phyloP scores from a whole-genome alignment of 495 filamentous ascomycete genomes.

The Trichoderma parareesei region DNA sequence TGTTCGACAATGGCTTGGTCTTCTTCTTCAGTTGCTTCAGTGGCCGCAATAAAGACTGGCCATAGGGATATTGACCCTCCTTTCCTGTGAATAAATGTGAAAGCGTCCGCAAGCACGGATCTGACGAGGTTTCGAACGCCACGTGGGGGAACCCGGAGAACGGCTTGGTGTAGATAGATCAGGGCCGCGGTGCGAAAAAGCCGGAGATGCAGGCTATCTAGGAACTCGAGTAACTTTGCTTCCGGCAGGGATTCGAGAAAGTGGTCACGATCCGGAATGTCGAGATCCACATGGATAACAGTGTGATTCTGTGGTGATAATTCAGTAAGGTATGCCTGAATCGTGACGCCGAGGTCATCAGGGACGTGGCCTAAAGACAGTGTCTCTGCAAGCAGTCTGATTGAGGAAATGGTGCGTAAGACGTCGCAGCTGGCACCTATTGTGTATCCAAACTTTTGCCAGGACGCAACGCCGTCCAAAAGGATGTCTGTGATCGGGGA shows the following conservation, averaged over 20 bases:
- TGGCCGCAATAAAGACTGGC: constrained; percentile 1
- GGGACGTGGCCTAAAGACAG: not conserved
- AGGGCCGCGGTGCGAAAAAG: not conserved
- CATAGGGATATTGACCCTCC: not conserved
- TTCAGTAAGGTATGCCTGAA: not conserved
- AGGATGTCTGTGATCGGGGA: not conserved
- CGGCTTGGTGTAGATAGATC: not conserved
- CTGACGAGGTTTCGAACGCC: not conserved
- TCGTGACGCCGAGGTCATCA: not conserved
- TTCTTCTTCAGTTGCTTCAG: not conserved
- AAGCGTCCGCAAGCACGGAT: not conserved
- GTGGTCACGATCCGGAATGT: not conserved
- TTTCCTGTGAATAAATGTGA: not conserved
- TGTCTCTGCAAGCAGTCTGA: not conserved
- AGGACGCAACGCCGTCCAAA: not conserved
- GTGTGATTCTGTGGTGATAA: not conserved
- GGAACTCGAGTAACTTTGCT: not conserved
- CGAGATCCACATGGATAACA: not conserved
- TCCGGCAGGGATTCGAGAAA: not conserved
- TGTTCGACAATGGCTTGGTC: not conserved
- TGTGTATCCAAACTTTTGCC: not conserved
- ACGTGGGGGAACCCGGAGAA: not conserved
- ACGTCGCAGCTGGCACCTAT: not conserved
- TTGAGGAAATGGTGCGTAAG: not conserved
- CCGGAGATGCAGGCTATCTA: not conserved